These are phyloP conservation scores for Arctium minus DNA, from an alignment of 129 eudicot species.

Conservation along the genomic window DNA sequence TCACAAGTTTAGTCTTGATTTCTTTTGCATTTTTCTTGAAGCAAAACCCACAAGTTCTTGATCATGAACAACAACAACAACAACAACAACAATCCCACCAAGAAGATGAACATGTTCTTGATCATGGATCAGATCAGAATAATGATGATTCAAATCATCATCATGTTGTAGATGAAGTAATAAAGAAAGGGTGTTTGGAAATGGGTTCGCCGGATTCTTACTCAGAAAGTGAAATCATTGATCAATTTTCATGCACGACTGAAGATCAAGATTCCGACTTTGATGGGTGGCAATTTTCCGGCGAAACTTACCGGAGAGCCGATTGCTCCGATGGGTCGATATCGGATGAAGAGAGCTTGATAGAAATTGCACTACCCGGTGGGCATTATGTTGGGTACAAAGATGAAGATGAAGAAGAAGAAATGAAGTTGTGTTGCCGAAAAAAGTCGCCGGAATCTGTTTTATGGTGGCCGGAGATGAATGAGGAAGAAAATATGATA, in stretches of 20 bases:
- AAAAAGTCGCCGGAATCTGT: slow-evolving; percentile 37
- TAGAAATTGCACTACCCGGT: slow-evolving; percentile 71
- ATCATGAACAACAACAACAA: slow-evolving; percentile 4
- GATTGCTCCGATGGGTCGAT: slow-evolving; percentile 69
- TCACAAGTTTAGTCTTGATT: slow-evolving; percentile 35
- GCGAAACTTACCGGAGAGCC: slow-evolving; percentile 21
- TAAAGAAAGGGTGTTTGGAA: slow-evolving; percentile 14
- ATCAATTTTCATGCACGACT: slow-evolving; percentile 33
- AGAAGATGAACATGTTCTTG: background rate
- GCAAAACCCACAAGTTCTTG: slow-evolving; percentile 15
- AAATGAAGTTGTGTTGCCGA: slow-evolving; percentile 22
- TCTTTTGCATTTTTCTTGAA: slow-evolving; percentile 33
- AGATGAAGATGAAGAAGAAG: slow-evolving; percentile 22
- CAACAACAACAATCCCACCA: background rate
- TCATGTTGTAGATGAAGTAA: background rate
- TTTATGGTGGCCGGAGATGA: slow-evolving; percentile 49
- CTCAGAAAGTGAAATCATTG: slow-evolving; percentile 49
- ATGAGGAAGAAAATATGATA: slow-evolving; percentile 87
- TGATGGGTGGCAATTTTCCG: slow-evolving; percentile 34
- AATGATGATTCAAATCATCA: background rate
- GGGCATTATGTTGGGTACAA: slow-evolving; percentile 46
- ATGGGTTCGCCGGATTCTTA: slow-evolving; percentile 34
- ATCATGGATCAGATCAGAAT: slow-evolving; percentile 1
- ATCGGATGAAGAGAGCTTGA: slow-evolving; percentile 90
- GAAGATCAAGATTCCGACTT: slow-evolving; percentile 66